phyloP scores from a whole-genome alignment of 1,284 basidiomycete species.

The Xerocomus tenax region DNA sequence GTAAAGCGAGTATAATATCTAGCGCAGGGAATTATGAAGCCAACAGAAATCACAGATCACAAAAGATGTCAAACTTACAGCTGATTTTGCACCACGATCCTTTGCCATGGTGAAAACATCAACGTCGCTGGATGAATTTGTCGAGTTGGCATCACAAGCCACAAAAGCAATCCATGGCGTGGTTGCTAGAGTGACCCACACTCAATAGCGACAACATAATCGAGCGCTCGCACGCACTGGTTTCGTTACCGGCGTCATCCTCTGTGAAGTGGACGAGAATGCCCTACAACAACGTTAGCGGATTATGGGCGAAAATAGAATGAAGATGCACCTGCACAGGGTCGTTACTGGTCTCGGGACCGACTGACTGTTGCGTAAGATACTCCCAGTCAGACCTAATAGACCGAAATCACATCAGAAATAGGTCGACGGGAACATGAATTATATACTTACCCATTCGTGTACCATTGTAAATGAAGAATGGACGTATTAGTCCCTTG shows the following conservation, averaged over 20 bases:
- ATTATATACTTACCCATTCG: constrained; percentile 35
- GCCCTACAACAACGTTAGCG: constrained; percentile 39
- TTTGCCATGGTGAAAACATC: constrained; percentile 78
- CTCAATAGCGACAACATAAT: constrained; percentile 6
- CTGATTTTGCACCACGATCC: constrained; percentile 70
- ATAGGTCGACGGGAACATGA: constrained; percentile 2
- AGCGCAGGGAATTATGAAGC: constrained; percentile 1
- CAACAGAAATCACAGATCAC: neutral
- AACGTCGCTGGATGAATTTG: constrained; percentile 44
- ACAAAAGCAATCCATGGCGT: constrained; percentile 88
- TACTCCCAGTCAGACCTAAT: constrained; percentile 44
- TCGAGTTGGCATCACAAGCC: constrained; percentile 70
- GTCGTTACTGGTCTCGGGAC: constrained; percentile 37
- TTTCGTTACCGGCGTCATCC: constrained; percentile 35
- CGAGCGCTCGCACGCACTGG: constrained; percentile 27
- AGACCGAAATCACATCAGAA: constrained; percentile 10
- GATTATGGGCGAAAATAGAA: neutral
- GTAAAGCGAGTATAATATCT: constrained; percentile 71
- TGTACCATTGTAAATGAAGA: constrained; percentile 57
- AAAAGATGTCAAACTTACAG: constrained; percentile 36
- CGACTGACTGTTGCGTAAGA: constrained; percentile 53
- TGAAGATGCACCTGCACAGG: constrained; percentile 42
- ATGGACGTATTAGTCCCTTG: constrained; percentile 46
- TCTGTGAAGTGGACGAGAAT: constrained; percentile 76
- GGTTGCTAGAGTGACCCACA: constrained; percentile 37